A percentile compares a stretch with the other conserved stretches of the same genome.
phyloP scores from a whole-genome alignment of 768 basidiomycete species.

The Clitopilus passeckerianus region DNA sequence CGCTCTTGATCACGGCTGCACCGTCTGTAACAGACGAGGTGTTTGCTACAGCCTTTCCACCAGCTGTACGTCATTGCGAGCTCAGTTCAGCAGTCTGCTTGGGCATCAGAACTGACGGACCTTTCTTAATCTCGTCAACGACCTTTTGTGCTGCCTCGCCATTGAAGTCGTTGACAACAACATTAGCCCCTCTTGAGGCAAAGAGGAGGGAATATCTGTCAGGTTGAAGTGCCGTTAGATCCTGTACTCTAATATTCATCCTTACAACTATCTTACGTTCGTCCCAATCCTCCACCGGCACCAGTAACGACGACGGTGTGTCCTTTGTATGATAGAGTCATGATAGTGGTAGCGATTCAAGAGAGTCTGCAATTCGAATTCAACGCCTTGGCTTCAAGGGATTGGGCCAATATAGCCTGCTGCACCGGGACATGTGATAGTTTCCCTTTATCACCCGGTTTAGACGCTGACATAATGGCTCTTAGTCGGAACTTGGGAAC shows the following conservation, averaged over 20 bases:
- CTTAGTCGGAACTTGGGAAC: background rate
- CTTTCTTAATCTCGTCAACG: constrained; percentile 80
- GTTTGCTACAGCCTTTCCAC: constrained; percentile 86
- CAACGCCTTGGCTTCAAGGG: background rate
- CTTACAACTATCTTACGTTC: constrained; percentile 53
- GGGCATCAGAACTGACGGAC: constrained; percentile 34
- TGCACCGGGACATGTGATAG: constrained; percentile 14
- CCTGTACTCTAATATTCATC: background rate
- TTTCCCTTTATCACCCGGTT: background rate
- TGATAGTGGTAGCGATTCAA: constrained; percentile 13
- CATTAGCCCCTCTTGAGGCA: constrained; percentile 88
- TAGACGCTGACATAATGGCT: background rate
- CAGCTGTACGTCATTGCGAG: constrained; percentile 44
- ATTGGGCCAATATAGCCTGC: constrained; percentile 9
- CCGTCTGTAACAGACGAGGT: constrained; percentile 87
- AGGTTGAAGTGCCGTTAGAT: constrained; percentile 7
- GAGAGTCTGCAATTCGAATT: background rate
- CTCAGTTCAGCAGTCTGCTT: background rate
- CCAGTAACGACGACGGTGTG: constrained; percentile 95
- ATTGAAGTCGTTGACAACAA: constrained; percentile 95
- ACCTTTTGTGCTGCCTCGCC: constrained; percentile 85
- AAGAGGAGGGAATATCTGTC: constrained; percentile 84
- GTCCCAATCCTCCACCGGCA: constrained; percentile 92
- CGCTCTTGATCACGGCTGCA: constrained; percentile 78
- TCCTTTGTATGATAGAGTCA: constrained; percentile 74